Conservation (phyloP, 768 basidiomycete species). For the Dacryopinax primogenitus region DNA sequence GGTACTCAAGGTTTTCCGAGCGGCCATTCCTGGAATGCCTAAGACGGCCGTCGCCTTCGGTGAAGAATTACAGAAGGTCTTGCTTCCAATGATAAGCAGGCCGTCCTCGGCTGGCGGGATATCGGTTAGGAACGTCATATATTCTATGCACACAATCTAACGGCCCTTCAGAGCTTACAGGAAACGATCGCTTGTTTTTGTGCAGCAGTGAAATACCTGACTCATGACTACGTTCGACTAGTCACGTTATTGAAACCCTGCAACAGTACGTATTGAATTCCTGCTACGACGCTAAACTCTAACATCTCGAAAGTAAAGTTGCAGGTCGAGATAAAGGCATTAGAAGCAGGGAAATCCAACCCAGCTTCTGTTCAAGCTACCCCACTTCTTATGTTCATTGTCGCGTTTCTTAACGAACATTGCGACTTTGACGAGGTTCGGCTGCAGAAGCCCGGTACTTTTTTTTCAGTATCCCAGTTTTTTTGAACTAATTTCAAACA, state of each 20-base stretch:
- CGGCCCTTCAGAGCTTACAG: conserved; percentile 52
- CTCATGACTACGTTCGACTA: conserved; percentile 69
- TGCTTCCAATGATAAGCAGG: conserved; percentile 87
- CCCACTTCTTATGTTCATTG: conserved; percentile 61
- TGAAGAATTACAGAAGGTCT: conserved; percentile 60
- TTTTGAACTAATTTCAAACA: conserved; percentile 22
- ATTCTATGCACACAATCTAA: background rate
- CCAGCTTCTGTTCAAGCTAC: background rate
- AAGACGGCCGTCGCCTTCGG: conserved; percentile 83
- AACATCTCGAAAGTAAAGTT: background rate
- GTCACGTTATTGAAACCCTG: conserved; percentile 75
- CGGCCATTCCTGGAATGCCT: conserved; percentile 75
- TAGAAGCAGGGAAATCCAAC: background rate
- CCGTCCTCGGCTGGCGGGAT: conserved; percentile 57
- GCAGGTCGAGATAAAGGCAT: background rate
- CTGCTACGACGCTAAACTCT: background rate
- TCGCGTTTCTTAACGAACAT: conserved; percentile 73
- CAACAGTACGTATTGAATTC: conserved; percentile 41
- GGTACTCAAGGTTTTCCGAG: conserved; percentile 75
- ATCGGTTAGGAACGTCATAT: conserved; percentile 33
- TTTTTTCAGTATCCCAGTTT: background rate
- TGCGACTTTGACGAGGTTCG: conserved; percentile 76
- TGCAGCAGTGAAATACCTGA: conserved; percentile 66
- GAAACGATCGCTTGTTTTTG: conserved; percentile 91
- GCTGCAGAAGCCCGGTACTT: conserved; percentile 45